phyloP scores from a whole-genome alignment of 257 asterid genomes.

The Misopates orontium region DNA sequence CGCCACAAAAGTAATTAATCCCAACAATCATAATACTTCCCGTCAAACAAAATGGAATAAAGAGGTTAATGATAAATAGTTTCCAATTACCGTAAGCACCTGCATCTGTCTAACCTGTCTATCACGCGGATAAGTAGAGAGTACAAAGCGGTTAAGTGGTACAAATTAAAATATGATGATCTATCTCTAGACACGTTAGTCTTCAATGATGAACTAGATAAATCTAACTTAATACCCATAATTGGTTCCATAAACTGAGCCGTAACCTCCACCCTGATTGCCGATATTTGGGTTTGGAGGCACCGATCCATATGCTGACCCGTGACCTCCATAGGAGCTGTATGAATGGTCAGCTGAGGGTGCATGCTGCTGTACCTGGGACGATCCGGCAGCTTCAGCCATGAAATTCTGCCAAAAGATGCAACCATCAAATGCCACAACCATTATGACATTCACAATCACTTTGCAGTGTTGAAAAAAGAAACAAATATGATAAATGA shows the following conservation, averaged over 20 bases:
- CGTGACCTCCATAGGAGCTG: constrained; percentile 53
- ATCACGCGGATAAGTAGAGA: too few species aligned
- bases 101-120: too few species aligned
- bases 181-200: constrained; percentile 7
- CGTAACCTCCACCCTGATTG: constrained; percentile 71
- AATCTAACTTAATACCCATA: constrained; percentile 63
- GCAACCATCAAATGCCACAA: not conserved
- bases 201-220: constrained; percentile 10
- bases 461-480: not conserved
- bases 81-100: too few species aligned
- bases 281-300: constrained; percentile 57
- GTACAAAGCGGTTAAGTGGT: too few species aligned
- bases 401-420: constrained; percentile 51
- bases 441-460: not conserved
- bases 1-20: too few species aligned
- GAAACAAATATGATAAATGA: too few species aligned
- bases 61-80: too few species aligned
- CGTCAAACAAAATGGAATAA: too few species aligned
- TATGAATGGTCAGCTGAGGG: constrained; percentile 59
- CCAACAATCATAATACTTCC: too few species aligned
- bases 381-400: constrained; percentile 65
- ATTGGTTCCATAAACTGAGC: constrained; percentile 64
- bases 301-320: constrained; percentile 45
- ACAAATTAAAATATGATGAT: too few species aligned
- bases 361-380: constrained; percentile 49